phyloP scores from a whole-genome alignment of 2,329 filamentous ascomycete species.

The Diaporthe capsici region DNA sequence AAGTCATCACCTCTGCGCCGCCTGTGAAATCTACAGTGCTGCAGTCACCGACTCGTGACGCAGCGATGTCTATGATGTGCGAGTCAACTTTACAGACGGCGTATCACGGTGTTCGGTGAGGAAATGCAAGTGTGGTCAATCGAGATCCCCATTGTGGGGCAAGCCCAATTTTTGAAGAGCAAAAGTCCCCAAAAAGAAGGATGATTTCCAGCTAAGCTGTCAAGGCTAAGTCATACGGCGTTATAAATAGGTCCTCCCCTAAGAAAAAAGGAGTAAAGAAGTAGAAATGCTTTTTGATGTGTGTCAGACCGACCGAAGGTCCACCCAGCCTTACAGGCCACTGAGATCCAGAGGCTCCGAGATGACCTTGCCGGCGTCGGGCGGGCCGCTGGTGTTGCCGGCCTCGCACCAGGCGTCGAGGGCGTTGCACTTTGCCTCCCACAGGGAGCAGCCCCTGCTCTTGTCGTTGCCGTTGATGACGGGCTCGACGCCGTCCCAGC shows the following conservation, averaged over 20 bases:
- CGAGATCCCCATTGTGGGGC: background rate
- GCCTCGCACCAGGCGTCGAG: slow-evolving; percentile 31
- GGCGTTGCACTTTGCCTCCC: slow-evolving; percentile 29
- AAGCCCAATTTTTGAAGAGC: background rate
- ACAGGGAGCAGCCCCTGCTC: slow-evolving; percentile 26
- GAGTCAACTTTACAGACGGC: background rate
- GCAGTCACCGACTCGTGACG: background rate
- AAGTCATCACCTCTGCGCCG: no score
- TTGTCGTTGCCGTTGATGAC: slow-evolving; percentile 34
- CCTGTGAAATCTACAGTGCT: background rate
- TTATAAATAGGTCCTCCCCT: slow-evolving; percentile 28
- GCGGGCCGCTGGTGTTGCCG: slow-evolving; percentile 18
- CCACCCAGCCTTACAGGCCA: slow-evolving; percentile 2
- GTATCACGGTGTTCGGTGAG: background rate
- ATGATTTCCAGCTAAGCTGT: slow-evolving; percentile 29
- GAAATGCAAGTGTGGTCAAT: background rate
- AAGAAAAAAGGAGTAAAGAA: slow-evolving; percentile 13
- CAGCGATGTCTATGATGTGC: background rate
- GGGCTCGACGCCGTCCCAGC: slow-evolving; percentile 30
- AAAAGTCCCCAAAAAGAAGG: background rate
- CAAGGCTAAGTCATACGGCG: slow-evolving; percentile 34
- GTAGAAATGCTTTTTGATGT: slow-evolving; percentile 1
- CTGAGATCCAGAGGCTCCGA: slow-evolving; percentile 21
- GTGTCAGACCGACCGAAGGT: background rate
- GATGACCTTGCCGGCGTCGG: slow-evolving; percentile 25